Evolutionary conservation across 2,329 filamentous ascomycete species (phyloP), one percentile per base, ranked within the genome.

Genomic region (Escovopsis sp.): DNA sequence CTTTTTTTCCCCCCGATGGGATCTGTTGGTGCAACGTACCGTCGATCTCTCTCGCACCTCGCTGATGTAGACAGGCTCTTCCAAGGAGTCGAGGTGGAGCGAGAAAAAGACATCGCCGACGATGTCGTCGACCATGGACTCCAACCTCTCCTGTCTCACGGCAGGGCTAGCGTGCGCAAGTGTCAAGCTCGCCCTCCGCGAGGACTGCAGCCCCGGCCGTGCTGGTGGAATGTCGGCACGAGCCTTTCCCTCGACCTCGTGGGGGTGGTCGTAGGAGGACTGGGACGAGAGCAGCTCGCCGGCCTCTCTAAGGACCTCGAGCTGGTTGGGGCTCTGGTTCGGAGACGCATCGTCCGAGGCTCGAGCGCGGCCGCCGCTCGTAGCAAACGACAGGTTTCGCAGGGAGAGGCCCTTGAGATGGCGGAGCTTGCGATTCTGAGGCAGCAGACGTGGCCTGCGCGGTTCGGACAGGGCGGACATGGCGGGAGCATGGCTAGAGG

Each of bases 71-170:
- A 94, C 61, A 0, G 88, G 86, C 13, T 84, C 77, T 32, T 67
- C 57, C 35, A 74, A 58, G 4, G 61, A 70, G 1, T 71, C 62
- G 31, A 77, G 71, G 54, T 94, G 87, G 35, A 94, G 53, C 3
- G 84, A 82, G 55, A 93, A 90, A 66, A 93, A 94, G 13, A 79
- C 76, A 57, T 94, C 81, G n/a, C 79, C 84, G 57, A 90, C 76
- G 35, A 74, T 69, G 46, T 67, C 72, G 35, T 76, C 73, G 19
- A 81, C 72, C 7, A 83, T 70, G 44, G 77, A 68, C 54, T 90
- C 81, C 29, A 94, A 62, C 51, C 76, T 79, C 55, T 75, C 76
- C 61, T 94, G 86, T 36, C 85, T 57, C 18, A 62, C 58, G 4
- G 57, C 41, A 1, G 66, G 65, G 33, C 49, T 68, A 12, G 56